A percentile compares a stretch with the other conserved stretches of the same genome.
Conservation (phyloP, 1,139 yeast species). For the Blastobotrys petasosporus region DNA sequence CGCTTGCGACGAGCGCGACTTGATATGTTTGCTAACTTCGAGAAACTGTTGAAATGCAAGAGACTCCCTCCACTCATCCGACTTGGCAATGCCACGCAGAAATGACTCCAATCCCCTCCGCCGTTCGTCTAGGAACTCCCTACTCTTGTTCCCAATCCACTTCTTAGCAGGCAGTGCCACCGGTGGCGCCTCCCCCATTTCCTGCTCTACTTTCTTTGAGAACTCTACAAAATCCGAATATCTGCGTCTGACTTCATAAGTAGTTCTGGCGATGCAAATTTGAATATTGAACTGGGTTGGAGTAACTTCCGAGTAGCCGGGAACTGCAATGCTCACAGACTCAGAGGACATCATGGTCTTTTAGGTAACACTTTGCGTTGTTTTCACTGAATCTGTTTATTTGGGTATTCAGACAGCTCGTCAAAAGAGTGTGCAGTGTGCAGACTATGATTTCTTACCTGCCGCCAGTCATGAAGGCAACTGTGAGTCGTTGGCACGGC, state of each 20-base stretch:
- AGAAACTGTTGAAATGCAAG: constrained; percentile 31
- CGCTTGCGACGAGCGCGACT: constrained; percentile 9
- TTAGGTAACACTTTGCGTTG: too few relatives aligned
- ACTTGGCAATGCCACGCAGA: constrained; percentile 30
- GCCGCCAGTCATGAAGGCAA: too few relatives aligned
- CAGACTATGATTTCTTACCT: too few relatives aligned
- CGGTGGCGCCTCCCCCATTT: constrained; percentile 43
- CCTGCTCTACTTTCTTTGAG: constrained; percentile 41
- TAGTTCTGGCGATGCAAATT: constrained; percentile 29
- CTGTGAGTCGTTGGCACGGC: too few relatives aligned
- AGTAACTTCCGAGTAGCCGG: constrained; percentile 31
- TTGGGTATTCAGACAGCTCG: too few relatives aligned
- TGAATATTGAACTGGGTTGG: constrained; percentile 37
- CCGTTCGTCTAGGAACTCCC: constrained; percentile 31
- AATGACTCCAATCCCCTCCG: constrained; percentile 32
- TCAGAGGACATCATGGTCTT: too few relatives aligned
- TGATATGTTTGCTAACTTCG: constrained; percentile 23
- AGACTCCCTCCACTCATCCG: constrained; percentile 32
- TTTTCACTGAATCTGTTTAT: too few relatives aligned
- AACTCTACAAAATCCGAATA: constrained; percentile 51
- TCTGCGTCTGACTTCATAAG: constrained; percentile 38
- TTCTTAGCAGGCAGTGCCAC: constrained; percentile 43
- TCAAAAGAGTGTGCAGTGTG: too few relatives aligned
- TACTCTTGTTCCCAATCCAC: constrained; percentile 28
- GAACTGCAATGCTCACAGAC: constrained; percentile 18